Evolutionary conservation across 345 rosid genomes (phyloP), one percentile per base, ranked within the genome.

Genomic region (Populus deltoides): DNA sequence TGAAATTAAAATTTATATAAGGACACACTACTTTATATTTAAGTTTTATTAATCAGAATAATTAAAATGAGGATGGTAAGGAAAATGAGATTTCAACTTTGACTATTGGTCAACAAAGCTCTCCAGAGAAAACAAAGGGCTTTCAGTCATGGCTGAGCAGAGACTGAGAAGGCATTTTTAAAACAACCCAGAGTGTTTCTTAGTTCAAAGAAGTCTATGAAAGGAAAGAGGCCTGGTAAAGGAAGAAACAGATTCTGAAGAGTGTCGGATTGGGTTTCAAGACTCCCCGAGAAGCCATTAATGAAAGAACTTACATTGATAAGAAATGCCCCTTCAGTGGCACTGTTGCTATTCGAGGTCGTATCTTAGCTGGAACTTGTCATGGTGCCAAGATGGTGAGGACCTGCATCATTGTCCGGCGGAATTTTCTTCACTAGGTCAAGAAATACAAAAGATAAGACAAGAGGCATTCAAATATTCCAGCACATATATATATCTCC

Each of bases 391-490:
- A 4, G 35, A 94, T 92, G 98, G 84, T 81, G 83, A 88, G 96
- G 81, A 94, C 97, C 75, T 33, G 35, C 5, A 92, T 94, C 79
- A 88, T 92, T 75, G 97, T 94, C n/a, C 85, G 97, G 12, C 83
- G 98, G 66, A 92, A 94, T 65, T 94, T 53, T 53, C 97, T 94
- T 38, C 98, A 94, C 77, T 91, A 70, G 75, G 90, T 94, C 22
- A 94, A 91, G 85, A 94, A 94, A 85, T 94, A 94, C 82, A 97
- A 94, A 75, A 91, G 98, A 81, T 92, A 90, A 61, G 97, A 92
- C 86, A 92, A 92, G 87, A 82, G 97, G 77, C 92, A 89, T 78
- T 92, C 94, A 0, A 92, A 92, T 83, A 92, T 89, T 67, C 82
- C 97, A 1, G 97, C 97, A 0, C 94, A 92, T 53, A 33, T 86